phyloP scores from a whole-genome alignment of 306 rosid genomes.

The Biancaea sappan region DNA sequence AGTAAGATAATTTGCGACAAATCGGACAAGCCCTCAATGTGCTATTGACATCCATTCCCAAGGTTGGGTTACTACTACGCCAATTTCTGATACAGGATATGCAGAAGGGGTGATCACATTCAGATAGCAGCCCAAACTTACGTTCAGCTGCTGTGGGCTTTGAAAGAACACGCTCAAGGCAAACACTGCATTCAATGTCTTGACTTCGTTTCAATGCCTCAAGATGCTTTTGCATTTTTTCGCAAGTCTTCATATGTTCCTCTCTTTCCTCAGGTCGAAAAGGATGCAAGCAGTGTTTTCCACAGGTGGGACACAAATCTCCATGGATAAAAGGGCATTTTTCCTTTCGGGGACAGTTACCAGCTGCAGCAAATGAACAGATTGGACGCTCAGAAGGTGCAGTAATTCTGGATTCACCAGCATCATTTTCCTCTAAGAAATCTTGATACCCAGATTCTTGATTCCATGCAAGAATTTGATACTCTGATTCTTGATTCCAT shows the following conservation, averaged over 20 bases:
- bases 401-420: slow-evolving; percentile 48
- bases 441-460: slow-evolving; percentile 45
- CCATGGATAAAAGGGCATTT: slow-evolving; percentile 92
- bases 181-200: slow-evolving; percentile 97
- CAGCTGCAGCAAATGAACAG: slow-evolving; percentile 97
- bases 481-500: slow-evolving; percentile 11
- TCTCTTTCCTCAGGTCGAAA: slow-evolving; percentile 81
- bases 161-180: slow-evolving; percentile 91
- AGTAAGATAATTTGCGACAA: slow-evolving; percentile 91
- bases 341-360: slow-evolving; percentile 85
- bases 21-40: slow-evolving; percentile 96
- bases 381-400: slow-evolving; percentile 69
- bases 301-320: slow-evolving; percentile 84
- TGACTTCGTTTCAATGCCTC: slow-evolving; percentile 87
- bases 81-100: slow-evolving; percentile 96
- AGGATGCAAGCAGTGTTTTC: slow-evolving; percentile 90
- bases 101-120: slow-evolving; percentile 97
- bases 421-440: slow-evolving; percentile 41
- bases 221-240: slow-evolving; percentile 74
- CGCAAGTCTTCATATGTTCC: slow-evolving; percentile 76
- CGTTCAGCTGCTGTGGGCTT: slow-evolving; percentile 80
- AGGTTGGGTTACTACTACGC: slow-evolving; percentile 90
- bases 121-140: slow-evolving; percentile 92
- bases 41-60: slow-evolving; percentile 87
- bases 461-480: background rate